These are phyloP conservation scores for Fusarium drepaniforme DNA, from an alignment of 2,329 filamentous ascomycete genomes.

Conservation along the genomic window DNA sequence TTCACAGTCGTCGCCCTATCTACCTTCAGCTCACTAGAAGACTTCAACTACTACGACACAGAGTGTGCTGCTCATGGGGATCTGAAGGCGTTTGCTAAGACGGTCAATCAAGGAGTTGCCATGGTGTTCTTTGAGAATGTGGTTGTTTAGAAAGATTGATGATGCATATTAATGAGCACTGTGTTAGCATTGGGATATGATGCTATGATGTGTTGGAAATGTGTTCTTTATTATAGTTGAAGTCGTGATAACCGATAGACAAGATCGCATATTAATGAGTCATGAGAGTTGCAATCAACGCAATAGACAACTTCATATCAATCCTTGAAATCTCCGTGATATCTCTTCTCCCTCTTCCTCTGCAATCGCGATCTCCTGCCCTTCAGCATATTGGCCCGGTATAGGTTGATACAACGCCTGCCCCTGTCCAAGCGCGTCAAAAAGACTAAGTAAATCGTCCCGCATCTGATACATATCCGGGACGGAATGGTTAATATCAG, in stretches of 20 bases:
- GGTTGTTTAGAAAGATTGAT: not conserved
- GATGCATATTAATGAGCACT: not conserved
- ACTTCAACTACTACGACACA: conserved; percentile 73
- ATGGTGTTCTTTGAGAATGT: conserved; percentile 64
- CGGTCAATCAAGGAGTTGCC: conserved; percentile 53
- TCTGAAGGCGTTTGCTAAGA: conserved; percentile 48
- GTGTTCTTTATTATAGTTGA: too few relatives aligned
- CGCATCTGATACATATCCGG: conserved; percentile 52
- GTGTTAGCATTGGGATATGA: too few relatives aligned
- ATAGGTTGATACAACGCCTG: conserved; percentile 36
- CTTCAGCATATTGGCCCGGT: conserved; percentile 18
- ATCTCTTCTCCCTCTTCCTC: conserved; percentile 45
- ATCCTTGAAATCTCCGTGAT: conserved; percentile 48
- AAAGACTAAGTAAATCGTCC: conserved; percentile 51
- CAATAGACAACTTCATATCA: conserved; percentile 36
- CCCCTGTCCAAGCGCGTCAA: conserved; percentile 51
- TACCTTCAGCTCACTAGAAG: conserved; percentile 66
- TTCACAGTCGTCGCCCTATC: conserved; percentile 69
- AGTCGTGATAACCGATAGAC: too few relatives aligned
- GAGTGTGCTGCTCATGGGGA: conserved; percentile 50
- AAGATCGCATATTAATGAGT: not conserved
- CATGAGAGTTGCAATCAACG: not conserved
- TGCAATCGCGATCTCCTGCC: conserved; percentile 9
- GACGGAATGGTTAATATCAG: conserved; percentile 28
- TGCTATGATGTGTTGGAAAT: too few relatives aligned